Percentiles rank a stretch among this genome's conserved stretches.
These are phyloP conservation scores for Piper longum DNA, from an alignment of 164 flowering plant genomes.

Conservation along the genomic window DNA sequence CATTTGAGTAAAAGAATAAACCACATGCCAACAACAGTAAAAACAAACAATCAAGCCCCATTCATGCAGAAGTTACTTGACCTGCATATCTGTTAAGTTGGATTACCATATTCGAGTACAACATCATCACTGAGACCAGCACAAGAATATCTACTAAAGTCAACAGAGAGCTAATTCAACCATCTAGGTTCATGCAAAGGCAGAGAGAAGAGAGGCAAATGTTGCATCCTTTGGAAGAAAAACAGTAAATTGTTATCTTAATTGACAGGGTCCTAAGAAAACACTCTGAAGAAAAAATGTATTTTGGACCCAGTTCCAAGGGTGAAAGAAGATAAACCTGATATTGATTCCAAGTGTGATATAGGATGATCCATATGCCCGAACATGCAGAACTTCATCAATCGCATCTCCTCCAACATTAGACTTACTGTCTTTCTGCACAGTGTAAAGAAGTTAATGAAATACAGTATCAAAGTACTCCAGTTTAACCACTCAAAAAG, in stretches of 20 bases:
- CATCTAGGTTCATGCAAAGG: too few species aligned
- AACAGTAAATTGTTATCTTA: background rate
- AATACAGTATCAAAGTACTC: background rate
- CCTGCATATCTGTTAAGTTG: too few species aligned
- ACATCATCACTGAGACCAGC: too few species aligned
- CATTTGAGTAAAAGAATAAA: too few species aligned
- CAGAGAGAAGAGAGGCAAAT: too few species aligned
- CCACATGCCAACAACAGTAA: too few species aligned
- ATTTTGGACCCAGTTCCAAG: background rate
- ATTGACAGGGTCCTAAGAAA: background rate
- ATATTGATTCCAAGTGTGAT: slow-evolving; percentile 77
- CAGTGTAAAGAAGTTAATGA: slow-evolving; percentile 5
- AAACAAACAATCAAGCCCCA: too few species aligned
- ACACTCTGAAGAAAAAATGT: background rate
- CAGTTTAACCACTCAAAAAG: too few species aligned
- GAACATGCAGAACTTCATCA: slow-evolving; percentile 63
- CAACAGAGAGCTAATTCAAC: too few species aligned
- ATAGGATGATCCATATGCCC: slow-evolving; percentile 81
- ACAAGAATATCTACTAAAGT: too few species aligned
- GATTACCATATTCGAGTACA: too few species aligned
- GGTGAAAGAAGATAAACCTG: slow-evolving; percentile 33
- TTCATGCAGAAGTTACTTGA: too few species aligned
- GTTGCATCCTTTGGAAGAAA: background rate
- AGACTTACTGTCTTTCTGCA: slow-evolving; percentile 37
- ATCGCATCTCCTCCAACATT: slow-evolving; percentile 30